Base-by-base conservation (phyloP, 805 yeast species). In the Lipomyces yamadae region DNA sequence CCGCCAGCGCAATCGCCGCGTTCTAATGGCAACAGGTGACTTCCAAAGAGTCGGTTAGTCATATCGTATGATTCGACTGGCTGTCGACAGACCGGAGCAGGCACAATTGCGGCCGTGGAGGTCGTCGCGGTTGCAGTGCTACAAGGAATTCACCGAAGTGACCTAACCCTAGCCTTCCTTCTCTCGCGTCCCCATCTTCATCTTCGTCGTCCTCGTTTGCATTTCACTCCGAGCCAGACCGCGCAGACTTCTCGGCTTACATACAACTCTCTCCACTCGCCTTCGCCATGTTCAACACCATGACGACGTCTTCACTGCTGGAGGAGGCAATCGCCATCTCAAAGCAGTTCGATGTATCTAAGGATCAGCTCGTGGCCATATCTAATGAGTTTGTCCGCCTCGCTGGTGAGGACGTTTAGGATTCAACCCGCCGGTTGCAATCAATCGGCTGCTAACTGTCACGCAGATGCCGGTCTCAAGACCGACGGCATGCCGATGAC, bases 401-500 rank as follows among this genome's bases (percentile, higher is more conserved):
- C 11, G 45, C 69, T 6, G 60, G 66, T 61, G 34, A 11, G 70
- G 53, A 30, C 37, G 30, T 37, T 5, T 32, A 61, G 3, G 63
- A 61, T 53, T 64, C 42, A 18, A 37, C 61, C 32, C 8, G 60
- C 32, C 8, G 60, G 69, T 45, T 39, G 35, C 24, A 24, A 24
- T n/a, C 42, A 60, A 30, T 56, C 69, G 2, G 71, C 68, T 53
- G 66, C 66, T 56, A 42, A 58, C 48, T 42, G n/a, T 52, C 42
- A 73, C 68, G 74, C 76, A 61, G 72, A 67, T 2, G 61, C 64
- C 24, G 80, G 82, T 13, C 76, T 80, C 48, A 39, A 60, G 34
- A 61, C 62, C 34, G 55, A 72, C 53, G 65, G 70, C 29, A 73
- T 72, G 56, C 78, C 79, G 4, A 67, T 80, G 74, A 77, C 81